Conservation (phyloP, 306 rosid species). For the Corylus americana region DNA sequence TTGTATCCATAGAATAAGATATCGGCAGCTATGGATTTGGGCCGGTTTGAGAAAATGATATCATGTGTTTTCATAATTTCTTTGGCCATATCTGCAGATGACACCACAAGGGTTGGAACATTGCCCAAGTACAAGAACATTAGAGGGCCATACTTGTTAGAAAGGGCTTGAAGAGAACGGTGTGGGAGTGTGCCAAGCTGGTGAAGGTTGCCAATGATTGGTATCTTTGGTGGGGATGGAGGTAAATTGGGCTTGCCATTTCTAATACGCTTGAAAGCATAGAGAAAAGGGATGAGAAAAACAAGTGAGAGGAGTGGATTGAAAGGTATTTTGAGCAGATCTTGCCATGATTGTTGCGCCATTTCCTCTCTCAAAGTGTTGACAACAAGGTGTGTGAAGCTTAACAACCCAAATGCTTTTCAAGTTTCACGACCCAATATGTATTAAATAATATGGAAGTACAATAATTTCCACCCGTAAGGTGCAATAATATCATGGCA, state of each 20-base stretch:
- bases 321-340: background rate
- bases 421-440: no score
- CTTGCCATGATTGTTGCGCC: background rate
- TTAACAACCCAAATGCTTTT: no score
- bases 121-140: constrained; percentile 12
- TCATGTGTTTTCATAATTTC: constrained; percentile 35
- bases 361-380: background rate
- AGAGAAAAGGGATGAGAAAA: background rate
- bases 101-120: constrained; percentile 24
- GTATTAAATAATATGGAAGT: no score
- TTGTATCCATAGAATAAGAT: constrained; percentile 23
- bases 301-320: background rate
- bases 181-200: constrained; percentile 24
- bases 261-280: background rate
- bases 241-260: constrained; percentile 4
- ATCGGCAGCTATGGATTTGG: constrained; percentile 7
- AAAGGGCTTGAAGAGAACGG: constrained; percentile 20
- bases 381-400: no score
- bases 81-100: constrained; percentile 30
- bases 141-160: constrained; percentile 8
- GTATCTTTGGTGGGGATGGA: constrained; percentile 20
- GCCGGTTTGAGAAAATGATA: constrained; percentile 20
- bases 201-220: constrained; percentile 26
- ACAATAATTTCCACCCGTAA: no score
- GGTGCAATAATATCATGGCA: no score